Evolutionary conservation across 1,284 basidiomycete species (phyloP), one percentile per base, ranked within the genome.

Genomic region (Cutaneotrichosporon cutaneum): DNA sequence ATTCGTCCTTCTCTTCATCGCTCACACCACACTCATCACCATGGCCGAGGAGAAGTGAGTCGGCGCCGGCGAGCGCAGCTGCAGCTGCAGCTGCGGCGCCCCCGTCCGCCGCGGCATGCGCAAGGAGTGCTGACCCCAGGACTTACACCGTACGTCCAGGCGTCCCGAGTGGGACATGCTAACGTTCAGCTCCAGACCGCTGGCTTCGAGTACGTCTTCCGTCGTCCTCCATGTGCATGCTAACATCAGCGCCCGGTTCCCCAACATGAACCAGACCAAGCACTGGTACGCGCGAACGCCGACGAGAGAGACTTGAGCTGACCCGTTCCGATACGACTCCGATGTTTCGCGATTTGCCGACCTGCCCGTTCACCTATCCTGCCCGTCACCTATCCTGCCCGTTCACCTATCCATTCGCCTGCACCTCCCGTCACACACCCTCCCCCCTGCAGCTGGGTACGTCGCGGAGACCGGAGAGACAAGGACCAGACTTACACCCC

Each of bases 251-350:
- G 92, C 91, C 75, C 90, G 93, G 69, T 96, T 96, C 85, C 94
- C 94, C 62, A 95, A 98, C 82, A 86, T 87, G 72, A 97, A 97
- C 84, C 93, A 95, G 83, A 94, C 91, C 59, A 87, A 88, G 79
- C 92, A 95, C 82, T 96, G 93, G 92, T 94, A 73, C 68, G 85
- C 72, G 21, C 18, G n/a, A n/a, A n/a, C 45, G 52, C 21, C 16
- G 18, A 55, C 39, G 55, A 47, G 56, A 33, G 42, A 33, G 14
- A 26, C 14, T 24, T 11, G 59, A 60, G 24, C 48, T 51, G 48
- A 51, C 48, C 13, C 26, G 1, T 5, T 18, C 4, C 44, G 24
- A 22, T 16, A 14, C 47, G 47, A 21, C 32, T 33, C 32, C 32
- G n/a, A n/a, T n/a, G n/a, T n/a, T n/a, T n/a, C 32, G 32, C 13